These are phyloP conservation scores for Saprolegnia diclina DNA, from an alignment of 352 stramenopile species.

Conservation along the genomic window DNA sequence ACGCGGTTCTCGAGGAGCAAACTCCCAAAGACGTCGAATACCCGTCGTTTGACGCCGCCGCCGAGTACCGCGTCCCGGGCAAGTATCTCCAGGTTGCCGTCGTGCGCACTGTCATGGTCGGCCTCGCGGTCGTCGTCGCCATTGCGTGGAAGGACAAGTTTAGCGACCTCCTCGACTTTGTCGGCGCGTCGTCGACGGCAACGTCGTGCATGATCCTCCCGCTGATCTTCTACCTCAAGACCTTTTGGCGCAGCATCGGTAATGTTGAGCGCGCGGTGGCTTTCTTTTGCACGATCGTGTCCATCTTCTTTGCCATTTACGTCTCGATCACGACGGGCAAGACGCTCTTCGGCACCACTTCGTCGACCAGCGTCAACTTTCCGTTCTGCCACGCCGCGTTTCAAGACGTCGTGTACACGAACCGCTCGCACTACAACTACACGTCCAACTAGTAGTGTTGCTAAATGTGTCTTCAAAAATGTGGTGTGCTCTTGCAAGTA, in stretches of 20 bases:
- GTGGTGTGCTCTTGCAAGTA: no score
- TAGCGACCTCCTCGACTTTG: slow-evolving; percentile 56
- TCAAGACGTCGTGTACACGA: slow-evolving; percentile 16
- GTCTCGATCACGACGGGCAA: not conserved
- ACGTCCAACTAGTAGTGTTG: not conserved
- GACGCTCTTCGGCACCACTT: not conserved
- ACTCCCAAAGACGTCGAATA: not conserved
- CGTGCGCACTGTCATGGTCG: slow-evolving; percentile 54
- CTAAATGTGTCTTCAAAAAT: not conserved
- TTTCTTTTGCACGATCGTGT: not conserved
- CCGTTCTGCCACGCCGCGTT: not conserved
- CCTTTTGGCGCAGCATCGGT: not conserved
- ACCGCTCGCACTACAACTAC: slow-evolving; percentile 8
- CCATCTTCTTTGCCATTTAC: slow-evolving; percentile 4
- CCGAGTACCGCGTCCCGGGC: not conserved
- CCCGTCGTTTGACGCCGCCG: not conserved
- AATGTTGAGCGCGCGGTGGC: not conserved
- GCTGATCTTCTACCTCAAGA: slow-evolving; percentile 55
- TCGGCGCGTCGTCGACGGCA: slow-evolving; percentile 52
- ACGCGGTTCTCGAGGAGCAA: not conserved
- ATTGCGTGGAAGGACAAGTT: slow-evolving; percentile 53
- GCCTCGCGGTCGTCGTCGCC: slow-evolving; percentile 37
- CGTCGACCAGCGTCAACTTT: not conserved
- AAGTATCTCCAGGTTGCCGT: not conserved
- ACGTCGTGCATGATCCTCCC: slow-evolving; percentile 59